Conservation (phyloP, 192 early-diverging fungal species). For the Coemansia sp. region DNA sequence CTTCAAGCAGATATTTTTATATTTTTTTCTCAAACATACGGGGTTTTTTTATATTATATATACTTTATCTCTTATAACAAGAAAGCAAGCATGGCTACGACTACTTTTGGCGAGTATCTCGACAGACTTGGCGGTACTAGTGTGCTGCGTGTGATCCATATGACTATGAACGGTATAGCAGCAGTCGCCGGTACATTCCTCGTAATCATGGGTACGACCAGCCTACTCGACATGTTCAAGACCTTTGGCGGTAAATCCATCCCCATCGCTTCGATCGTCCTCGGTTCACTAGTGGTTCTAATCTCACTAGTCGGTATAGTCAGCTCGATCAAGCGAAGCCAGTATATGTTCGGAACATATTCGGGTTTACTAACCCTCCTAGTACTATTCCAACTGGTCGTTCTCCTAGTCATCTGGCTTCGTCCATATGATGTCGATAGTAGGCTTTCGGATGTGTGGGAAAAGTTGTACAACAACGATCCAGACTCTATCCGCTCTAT, state of each 20-base stretch:
- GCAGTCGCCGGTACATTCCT: conserved; percentile 33
- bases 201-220: conserved; percentile 22
- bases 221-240: conserved; percentile 28
- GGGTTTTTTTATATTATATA: background rate
- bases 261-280: conserved; percentile 41
- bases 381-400: conserved; percentile 28
- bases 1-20: background rate
- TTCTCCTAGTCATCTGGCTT: conserved; percentile 31
- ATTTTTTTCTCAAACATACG: background rate
- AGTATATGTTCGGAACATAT: conserved; percentile 38
- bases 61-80: background rate
- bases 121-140: conserved; percentile 24
- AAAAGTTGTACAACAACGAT: conserved; percentile 56
- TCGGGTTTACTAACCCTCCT: conserved; percentile 39
- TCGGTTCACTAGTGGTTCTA: conserved; percentile 47
- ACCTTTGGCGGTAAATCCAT: conserved; percentile 49
- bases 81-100: conserved; percentile 20
- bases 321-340: conserved; percentile 53
- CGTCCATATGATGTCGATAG: conserved; percentile 41
- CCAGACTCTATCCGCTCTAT: conserved; percentile 52
- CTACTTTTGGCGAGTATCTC: conserved; percentile 35
- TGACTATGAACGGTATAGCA: conserved; percentile 35
- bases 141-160: conserved; percentile 27
- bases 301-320: conserved; percentile 55
- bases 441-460: conserved; percentile 54